Evolutionary conservation across 192 early-diverging fungal genomes (phyloP).

Genomic region (Allomyces macrogynus): DNA sequence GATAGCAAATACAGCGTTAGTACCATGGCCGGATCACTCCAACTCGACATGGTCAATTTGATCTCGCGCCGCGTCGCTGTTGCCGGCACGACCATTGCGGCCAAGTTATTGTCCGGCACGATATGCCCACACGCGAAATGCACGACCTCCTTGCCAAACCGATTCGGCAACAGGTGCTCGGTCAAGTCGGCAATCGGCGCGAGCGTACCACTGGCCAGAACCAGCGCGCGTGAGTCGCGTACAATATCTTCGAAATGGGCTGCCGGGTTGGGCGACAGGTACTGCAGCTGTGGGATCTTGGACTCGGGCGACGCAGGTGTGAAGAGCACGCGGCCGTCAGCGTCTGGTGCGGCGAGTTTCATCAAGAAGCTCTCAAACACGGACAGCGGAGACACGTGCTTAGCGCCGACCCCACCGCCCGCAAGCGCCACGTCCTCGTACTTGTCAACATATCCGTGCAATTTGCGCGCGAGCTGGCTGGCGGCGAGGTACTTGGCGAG

Average conservation of each 20-base stretch:
- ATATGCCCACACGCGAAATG: conserved; percentile 1
- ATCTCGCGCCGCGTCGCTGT: conserved; percentile 42
- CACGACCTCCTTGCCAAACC: neutral
- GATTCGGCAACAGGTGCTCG: conserved; percentile 9
- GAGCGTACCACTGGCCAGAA: conserved; percentile 92
- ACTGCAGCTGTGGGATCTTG: conserved; percentile 33
- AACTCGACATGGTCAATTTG: conserved; percentile 46
- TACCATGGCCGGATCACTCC: conserved; percentile 25
- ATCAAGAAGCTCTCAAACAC: conserved; percentile 31
- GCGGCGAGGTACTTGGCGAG: conserved; percentile 41
- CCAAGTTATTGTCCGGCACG: neutral
- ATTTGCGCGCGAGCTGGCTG: conserved; percentile 47
- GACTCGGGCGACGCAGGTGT: neutral
- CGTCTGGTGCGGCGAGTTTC: conserved; percentile 32
- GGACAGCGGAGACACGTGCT: conserved; percentile 6
- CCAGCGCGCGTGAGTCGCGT: conserved; percentile 53
- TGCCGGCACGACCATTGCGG: conserved; percentile 20
- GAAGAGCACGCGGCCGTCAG: conserved; percentile 46
- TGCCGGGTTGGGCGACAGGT: conserved; percentile 67
- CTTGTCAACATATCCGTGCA: conserved; percentile 29
- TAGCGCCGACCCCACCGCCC: neutral
- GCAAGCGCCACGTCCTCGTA: conserved; percentile 1
- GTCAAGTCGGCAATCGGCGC: conserved; percentile 42
- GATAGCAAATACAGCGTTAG: neutral
- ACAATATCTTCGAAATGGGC: conserved; percentile 56